These are phyloP conservation scores for Recurvomyces mirabilis DNA, from an alignment of 495 filamentous ascomycete species.

Conservation along the genomic window DNA sequence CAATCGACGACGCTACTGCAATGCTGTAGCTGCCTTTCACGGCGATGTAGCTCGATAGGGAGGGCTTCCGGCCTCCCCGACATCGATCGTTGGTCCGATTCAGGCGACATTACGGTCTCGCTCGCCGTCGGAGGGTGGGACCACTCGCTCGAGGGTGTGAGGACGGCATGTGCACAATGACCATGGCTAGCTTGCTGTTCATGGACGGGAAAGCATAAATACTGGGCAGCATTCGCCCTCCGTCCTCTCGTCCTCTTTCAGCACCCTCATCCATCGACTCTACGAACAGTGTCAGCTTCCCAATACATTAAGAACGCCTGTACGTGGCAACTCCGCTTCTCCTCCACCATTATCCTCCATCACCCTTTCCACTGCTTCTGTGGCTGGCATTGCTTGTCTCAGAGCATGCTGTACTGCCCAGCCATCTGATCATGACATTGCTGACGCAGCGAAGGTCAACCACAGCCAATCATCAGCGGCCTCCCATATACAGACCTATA, in stretches of 20 bases:
- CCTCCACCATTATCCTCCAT: not conserved
- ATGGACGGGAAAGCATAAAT: constrained; percentile 22
- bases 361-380: not conserved
- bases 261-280: not conserved
- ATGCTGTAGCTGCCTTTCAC: constrained; percentile 13
- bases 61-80: constrained; percentile 9
- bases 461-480: too few species aligned
- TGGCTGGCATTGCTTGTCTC: not conserved
- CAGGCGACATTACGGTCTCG: too few species aligned
- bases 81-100: constrained; percentile 16
- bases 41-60: constrained; percentile 13
- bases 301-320: not conserved
- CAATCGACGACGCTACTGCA: constrained; percentile 14
- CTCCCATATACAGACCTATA: too few species aligned
- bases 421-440: not conserved
- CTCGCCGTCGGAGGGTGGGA: constrained; percentile 3
- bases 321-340: not conserved
- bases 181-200: too few species aligned
- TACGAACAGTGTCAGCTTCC: not conserved
- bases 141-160: not conserved
- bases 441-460: too few species aligned
- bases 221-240: too few species aligned
- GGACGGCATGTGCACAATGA: not conserved
- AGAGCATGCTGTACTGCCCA: not conserved
- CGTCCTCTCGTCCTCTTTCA: too few species aligned